These are phyloP conservation scores for Verticillium nonalfalfae DNA, from an alignment of 2,329 filamentous ascomycete species.

Conservation along the genomic window DNA sequence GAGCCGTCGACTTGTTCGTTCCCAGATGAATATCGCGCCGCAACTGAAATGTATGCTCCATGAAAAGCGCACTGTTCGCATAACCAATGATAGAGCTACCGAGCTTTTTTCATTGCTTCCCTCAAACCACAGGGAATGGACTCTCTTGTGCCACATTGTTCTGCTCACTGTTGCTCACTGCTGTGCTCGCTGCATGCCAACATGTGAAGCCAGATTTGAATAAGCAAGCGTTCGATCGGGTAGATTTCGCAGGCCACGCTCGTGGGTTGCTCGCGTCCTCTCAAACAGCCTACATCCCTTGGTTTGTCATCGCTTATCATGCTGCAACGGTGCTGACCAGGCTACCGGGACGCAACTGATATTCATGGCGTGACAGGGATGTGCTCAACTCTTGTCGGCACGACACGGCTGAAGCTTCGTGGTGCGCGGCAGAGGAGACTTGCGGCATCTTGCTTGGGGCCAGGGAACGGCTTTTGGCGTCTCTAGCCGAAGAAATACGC, in stretches of 20 bases:
- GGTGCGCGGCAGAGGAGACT: slow-evolving; percentile 22
- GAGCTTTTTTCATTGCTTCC: not conserved
- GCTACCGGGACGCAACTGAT: slow-evolving; percentile 33
- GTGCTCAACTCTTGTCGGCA: slow-evolving; percentile 47
- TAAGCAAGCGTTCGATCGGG: not conserved
- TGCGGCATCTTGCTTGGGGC: slow-evolving; percentile 7
- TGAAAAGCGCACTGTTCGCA: not conserved
- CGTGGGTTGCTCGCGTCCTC: slow-evolving; percentile 5
- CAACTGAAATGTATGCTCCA: not conserved
- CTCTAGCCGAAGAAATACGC: not conserved
- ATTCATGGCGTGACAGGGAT: slow-evolving; percentile 43
- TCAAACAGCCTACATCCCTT: slow-evolving; percentile 14
- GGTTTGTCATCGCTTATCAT: slow-evolving; percentile 14
- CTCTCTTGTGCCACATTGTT: not conserved
- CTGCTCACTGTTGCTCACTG: slow-evolving; percentile 15
- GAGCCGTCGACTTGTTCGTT: not conserved
- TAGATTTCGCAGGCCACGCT: slow-evolving; percentile 4
- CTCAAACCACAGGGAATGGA: not conserved
- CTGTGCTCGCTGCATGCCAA: slow-evolving; percentile 36
- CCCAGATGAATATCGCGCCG: not conserved
- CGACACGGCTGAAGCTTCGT: slow-evolving; percentile 18
- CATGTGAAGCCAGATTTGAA: slow-evolving; percentile 2
- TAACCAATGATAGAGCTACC: not conserved
- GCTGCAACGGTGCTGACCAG: slow-evolving; percentile 44
- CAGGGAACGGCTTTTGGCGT: slow-evolving; percentile 3